Base-by-base conservation (phyloP, 331 rosid genomes). In the Quercus phellos region DNA sequence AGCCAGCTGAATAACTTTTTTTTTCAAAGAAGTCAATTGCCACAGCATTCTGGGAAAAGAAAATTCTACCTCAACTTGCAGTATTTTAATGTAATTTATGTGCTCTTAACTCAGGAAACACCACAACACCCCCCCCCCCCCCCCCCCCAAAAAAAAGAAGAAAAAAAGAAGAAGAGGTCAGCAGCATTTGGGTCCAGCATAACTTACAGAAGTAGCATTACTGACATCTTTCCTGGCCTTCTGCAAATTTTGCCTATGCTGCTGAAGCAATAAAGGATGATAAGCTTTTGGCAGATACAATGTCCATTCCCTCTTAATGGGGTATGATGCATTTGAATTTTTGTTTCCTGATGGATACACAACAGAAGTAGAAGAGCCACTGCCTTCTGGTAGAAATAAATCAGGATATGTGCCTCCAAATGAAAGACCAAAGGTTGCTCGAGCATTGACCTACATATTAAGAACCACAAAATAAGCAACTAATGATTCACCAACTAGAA, bases 351-450 rank as follows among this genome's bases (percentile, higher is more conserved):
- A 69, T 68, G 68, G 34, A 83, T 34, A 56, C 68, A 80, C 21
- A 59, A 75, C 85, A 51, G 86, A 68, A 43, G 76, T 61, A 51
- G 87, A 86, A 55, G 90, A 69, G 72, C 38, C 73, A 72, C 76
- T 71, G 63, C 80, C 78, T 80, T 79, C 88, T 9, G 86, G 90
- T 43, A 77, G 81, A 85, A 84, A 79, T 76, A 92, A 77, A 73
- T 84, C 55, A 50, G 98, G 98, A 82, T 88, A 85, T 58, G 94
- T 78, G 61, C 97, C 99, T 61, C 96, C 90, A 72, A 80, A 91
- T 75, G 96, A 88, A 76, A 92, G 88, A 79, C 98, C 84, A 74
- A 87, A 94, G 55, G 97, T 81, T 71, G 98, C 98, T 74, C 99
- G 95, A 42, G 99, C 95, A 86, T 91, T 90, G 76, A 94, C 89